phyloP scores from a whole-genome alignment of 2,329 filamentous ascomycete genomes.

The Zymoseptoria ardabiliae region DNA sequence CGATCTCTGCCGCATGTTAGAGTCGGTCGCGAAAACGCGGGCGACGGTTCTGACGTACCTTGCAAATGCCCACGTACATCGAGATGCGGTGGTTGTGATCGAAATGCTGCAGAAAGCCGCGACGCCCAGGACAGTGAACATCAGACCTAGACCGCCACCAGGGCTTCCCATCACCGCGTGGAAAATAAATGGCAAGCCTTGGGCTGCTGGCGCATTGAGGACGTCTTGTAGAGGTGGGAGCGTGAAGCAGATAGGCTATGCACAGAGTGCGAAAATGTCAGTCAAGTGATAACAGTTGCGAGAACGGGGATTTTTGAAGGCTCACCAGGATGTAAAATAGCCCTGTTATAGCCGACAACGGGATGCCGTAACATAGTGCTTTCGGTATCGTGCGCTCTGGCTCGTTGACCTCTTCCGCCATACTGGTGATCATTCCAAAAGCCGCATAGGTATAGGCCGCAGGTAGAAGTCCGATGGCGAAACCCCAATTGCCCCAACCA shows the following conservation, averaged over 20 bases:
- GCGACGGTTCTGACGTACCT: constrained; percentile 13
- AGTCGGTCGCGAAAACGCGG: no score
- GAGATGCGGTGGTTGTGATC: constrained; percentile 45
- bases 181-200: constrained; percentile 47
- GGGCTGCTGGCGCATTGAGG: constrained; percentile 37
- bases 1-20: constrained; percentile 24
- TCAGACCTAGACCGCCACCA: constrained; percentile 40
- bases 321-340: constrained; percentile 32
- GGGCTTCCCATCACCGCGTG: constrained; percentile 42
- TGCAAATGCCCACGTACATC: constrained; percentile 41
- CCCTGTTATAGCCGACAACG: constrained; percentile 47
- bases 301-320: neutral
- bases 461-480: constrained; percentile 55
- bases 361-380: constrained; percentile 32
- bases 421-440: constrained; percentile 49
- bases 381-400: constrained; percentile 1
- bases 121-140: constrained; percentile 43
- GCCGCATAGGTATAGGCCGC: constrained; percentile 34
- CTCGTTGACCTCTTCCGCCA: constrained; percentile 4
- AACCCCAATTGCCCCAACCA: constrained; percentile 53
- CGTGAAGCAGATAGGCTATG: constrained; percentile 43
- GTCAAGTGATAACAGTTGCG: neutral
- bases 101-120: constrained; percentile 48
- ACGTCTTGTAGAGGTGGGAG: constrained; percentile 42
- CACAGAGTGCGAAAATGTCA: constrained; percentile 37